Percentiles rank a stretch among this genome's conserved stretches.
Evolutionary conservation across 164 flowering plant genomes (phyloP).

Genomic region (Annona squamosa): DNA sequence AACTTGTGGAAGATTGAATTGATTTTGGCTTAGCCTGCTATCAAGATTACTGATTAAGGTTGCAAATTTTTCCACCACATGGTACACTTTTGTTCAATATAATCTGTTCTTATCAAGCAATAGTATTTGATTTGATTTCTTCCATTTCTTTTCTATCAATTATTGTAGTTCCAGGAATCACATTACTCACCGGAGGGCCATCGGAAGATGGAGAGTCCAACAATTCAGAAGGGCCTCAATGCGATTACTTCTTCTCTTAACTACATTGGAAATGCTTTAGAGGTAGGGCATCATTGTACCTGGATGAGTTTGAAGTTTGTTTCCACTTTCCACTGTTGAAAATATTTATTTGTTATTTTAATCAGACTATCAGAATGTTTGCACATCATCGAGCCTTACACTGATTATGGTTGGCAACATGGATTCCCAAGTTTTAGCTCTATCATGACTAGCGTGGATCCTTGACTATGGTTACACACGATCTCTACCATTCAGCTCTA

Average conservation of each 20-base stretch:
- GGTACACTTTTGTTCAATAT: neutral
- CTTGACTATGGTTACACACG: too few relatives aligned
- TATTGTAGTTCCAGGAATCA: slow-evolving; percentile 34
- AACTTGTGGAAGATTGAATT: neutral
- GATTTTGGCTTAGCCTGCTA: neutral
- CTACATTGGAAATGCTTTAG: slow-evolving; percentile 77
- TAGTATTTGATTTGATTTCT: neutral
- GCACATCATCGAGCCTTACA: too few relatives aligned
- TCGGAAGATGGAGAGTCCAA: slow-evolving; percentile 52
- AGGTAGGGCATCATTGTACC: slow-evolving; percentile 32
- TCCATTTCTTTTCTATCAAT: neutral
- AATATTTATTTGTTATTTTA: too few relatives aligned
- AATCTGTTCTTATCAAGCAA: neutral
- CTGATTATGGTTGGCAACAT: too few relatives aligned
- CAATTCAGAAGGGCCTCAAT: slow-evolving; percentile 57
- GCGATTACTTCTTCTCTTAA: slow-evolving; percentile 68
- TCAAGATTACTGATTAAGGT: neutral
- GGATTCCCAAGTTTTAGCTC: too few relatives aligned
- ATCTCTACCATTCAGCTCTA: too few relatives aligned
- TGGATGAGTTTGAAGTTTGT: too few relatives aligned
- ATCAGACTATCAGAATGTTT: too few relatives aligned
- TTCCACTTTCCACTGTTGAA: too few relatives aligned
- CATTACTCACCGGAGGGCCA: slow-evolving; percentile 32
- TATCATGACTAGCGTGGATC: too few relatives aligned
- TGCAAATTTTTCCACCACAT: neutral